A percentile compares a stretch with the other conserved stretches of the same genome.
Evolutionary conservation across 805 yeast genomes (phyloP).

Genomic region (Metschnikowia drakensbergensis): DNA sequence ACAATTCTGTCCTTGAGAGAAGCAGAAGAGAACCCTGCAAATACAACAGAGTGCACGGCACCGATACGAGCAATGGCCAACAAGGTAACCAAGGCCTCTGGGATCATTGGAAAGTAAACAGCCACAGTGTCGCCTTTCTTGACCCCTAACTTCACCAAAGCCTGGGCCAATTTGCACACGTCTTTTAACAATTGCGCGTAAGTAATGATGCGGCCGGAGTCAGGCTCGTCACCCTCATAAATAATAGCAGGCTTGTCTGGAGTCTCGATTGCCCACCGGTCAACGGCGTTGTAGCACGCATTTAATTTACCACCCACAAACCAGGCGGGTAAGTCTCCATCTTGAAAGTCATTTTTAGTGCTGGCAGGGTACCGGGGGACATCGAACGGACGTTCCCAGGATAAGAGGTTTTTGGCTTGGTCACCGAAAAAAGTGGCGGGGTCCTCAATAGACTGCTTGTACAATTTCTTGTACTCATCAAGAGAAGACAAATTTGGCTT

Average conservation of each 20-base stretch:
- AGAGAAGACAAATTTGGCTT: constrained; percentile 16
- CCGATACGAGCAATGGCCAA: constrained; percentile 91
- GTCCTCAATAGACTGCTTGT: constrained; percentile 69
- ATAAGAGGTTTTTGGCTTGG: constrained; percentile 64
- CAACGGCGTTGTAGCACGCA: constrained; percentile 91
- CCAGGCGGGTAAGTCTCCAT: constrained; percentile 83
- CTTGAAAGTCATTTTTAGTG: constrained; percentile 47
- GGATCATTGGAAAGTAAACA: constrained; percentile 95
- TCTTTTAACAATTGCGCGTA: constrained; percentile 82
- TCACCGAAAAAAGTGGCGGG: constrained; percentile 81
- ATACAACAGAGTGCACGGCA: constrained; percentile 92
- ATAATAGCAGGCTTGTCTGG: constrained; percentile 83
- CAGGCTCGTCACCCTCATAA: constrained; percentile 91
- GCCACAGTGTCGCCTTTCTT: constrained; percentile 95
- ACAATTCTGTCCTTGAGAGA: constrained; percentile 86
- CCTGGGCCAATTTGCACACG: constrained; percentile 83
- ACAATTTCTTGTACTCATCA: constrained; percentile 37
- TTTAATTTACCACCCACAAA: constrained; percentile 89
- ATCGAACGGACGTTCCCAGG: constrained; percentile 78
- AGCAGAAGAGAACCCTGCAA: constrained; percentile 95
- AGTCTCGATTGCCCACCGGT: constrained; percentile 84
- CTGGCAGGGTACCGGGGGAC: constrained; percentile 55
- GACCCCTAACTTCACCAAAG: constrained; percentile 80
- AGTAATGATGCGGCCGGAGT: constrained; percentile 67
- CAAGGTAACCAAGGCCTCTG: constrained; percentile 92